Evolutionary conservation across 2,329 filamentous ascomycete genomes (phyloP).

Genomic region (Pseudopyricularia cyperi): DNA sequence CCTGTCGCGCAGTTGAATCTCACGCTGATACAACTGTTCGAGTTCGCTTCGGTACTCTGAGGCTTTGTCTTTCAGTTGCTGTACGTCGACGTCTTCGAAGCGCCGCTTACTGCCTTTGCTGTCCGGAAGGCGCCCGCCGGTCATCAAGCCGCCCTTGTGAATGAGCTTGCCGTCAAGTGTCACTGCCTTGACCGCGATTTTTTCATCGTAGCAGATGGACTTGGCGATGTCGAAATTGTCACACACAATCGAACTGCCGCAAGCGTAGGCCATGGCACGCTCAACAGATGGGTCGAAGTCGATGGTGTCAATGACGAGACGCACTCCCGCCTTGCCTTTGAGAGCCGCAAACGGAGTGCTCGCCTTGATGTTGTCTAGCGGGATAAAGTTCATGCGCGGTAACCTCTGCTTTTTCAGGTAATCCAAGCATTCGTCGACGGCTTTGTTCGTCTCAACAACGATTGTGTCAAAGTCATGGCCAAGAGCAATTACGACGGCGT

Average conservation of each 20-base stretch:
- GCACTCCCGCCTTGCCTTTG: slow-evolving; percentile 75
- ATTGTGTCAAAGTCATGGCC: slow-evolving; percentile 90
- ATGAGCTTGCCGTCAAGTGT: slow-evolving; percentile 93
- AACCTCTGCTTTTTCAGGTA: slow-evolving; percentile 85
- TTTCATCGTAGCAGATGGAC: slow-evolving; percentile 73
- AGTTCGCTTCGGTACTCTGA: not conserved
- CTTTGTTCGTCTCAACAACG: slow-evolving; percentile 90
- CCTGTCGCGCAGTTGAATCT: slow-evolving; percentile 64
- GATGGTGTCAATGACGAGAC: slow-evolving; percentile 89
- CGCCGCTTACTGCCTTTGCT: slow-evolving; percentile 63
- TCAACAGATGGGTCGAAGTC: slow-evolving; percentile 83
- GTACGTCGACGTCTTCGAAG: slow-evolving; percentile 83
- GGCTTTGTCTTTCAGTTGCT: slow-evolving; percentile 65
- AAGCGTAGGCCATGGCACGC: slow-evolving; percentile 88
- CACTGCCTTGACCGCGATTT: slow-evolving; percentile 84
- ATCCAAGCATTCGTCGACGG: slow-evolving; percentile 83
- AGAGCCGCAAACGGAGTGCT: slow-evolving; percentile 80
- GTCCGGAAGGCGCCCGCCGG: slow-evolving; percentile 73
- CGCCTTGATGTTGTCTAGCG: slow-evolving; percentile 94
- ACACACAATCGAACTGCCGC: slow-evolving; percentile 88
- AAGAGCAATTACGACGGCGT: slow-evolving; percentile 83
- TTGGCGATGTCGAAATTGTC: slow-evolving; percentile 80
- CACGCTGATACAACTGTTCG: slow-evolving; percentile 61
- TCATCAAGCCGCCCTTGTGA: slow-evolving; percentile 93
- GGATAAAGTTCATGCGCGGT: slow-evolving; percentile 85